A percentile compares a stretch with the other conserved stretches of the same genome.
Evolutionary conservation across 2,329 filamentous ascomycete species (phyloP).

Genomic region (Trichoderma sp.): DNA sequence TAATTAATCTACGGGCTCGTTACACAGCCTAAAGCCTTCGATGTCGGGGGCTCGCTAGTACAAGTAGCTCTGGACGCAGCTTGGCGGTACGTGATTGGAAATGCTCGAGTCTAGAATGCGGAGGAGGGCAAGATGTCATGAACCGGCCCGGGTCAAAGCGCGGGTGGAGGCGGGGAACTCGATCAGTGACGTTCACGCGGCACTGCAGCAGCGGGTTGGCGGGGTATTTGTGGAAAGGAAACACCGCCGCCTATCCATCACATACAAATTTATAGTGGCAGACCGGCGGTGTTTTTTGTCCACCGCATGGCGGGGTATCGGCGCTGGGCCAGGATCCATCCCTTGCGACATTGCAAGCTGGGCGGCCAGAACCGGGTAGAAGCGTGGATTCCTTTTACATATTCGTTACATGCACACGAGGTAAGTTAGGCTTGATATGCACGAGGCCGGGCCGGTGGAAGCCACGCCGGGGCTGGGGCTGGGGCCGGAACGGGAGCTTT

Average conservation of each 20-base stretch:
- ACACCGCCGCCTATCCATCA: too few relatives aligned
- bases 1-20: background rate
- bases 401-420: background rate
- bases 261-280: too few relatives aligned
- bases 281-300: too few relatives aligned
- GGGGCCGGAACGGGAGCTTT: constrained; percentile 14
- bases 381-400: background rate
- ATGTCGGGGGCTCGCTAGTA: background rate
- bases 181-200: constrained; percentile 12
- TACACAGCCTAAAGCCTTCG: background rate
- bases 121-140: constrained; percentile 1
- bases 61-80: background rate
- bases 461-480: constrained; percentile 5
- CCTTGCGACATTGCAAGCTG: background rate
- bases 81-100: constrained; percentile 21
- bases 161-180: constrained; percentile 16
- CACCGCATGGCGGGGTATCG: background rate
- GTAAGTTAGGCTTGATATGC: background rate
- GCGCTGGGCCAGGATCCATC: background rate
- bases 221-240: too few relatives aligned
- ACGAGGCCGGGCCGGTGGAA: constrained; percentile 19
- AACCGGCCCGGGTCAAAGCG: constrained; percentile 24
- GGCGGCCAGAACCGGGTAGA: constrained; percentile 1
- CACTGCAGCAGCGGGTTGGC: background rate
- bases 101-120: constrained; percentile 15